These are phyloP conservation scores for Fraxinus excelsior DNA, from an alignment of 257 asterid species.

Conservation along the genomic window DNA sequence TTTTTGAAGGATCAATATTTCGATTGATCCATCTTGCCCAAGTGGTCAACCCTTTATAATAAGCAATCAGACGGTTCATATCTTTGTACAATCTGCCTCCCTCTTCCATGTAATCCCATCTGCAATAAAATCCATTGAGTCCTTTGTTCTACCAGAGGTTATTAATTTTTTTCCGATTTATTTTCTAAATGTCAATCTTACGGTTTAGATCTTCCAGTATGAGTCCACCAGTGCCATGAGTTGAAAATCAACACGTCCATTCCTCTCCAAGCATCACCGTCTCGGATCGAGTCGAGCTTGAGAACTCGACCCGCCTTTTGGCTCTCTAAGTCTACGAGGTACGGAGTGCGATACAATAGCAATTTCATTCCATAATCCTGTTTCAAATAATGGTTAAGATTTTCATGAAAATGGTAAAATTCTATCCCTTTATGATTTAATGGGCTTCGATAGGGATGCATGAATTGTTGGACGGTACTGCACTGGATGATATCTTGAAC, in stretches of 20 bases:
- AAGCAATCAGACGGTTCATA: slow-evolving; percentile 84
- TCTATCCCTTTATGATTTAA: too few relatives aligned
- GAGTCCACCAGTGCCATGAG: slow-evolving; percentile 99
- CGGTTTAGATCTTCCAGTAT: slow-evolving; percentile 74
- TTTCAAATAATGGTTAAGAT: background rate
- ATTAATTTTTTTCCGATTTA: background rate
- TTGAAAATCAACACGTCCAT: slow-evolving; percentile 82
- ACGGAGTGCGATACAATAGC: slow-evolving; percentile 68
- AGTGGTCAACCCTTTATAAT: slow-evolving; percentile 84
- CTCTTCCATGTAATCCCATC: slow-evolving; percentile 84
- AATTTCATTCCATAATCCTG: slow-evolving; percentile 76
- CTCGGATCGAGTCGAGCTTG: slow-evolving; percentile 61
- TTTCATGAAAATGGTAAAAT: background rate
- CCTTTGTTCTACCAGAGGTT: background rate
- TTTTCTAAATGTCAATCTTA: slow-evolving; percentile 26
- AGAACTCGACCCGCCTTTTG: slow-evolving; percentile 57
- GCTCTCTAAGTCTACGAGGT: slow-evolving; percentile 67
- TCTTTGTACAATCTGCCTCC: slow-evolving; percentile 66
- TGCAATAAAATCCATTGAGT: slow-evolving; percentile 21
- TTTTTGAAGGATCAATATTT: slow-evolving; percentile 68
- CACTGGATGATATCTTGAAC: too few relatives aligned
- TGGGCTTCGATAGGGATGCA: background rate
- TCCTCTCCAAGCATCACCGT: slow-evolving; percentile 71
- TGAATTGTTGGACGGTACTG: background rate
- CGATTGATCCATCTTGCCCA: slow-evolving; percentile 88